Evolutionary conservation across 2,329 filamentous ascomycete genomes (phyloP).

Genomic region (Cordyceps sp.): DNA sequence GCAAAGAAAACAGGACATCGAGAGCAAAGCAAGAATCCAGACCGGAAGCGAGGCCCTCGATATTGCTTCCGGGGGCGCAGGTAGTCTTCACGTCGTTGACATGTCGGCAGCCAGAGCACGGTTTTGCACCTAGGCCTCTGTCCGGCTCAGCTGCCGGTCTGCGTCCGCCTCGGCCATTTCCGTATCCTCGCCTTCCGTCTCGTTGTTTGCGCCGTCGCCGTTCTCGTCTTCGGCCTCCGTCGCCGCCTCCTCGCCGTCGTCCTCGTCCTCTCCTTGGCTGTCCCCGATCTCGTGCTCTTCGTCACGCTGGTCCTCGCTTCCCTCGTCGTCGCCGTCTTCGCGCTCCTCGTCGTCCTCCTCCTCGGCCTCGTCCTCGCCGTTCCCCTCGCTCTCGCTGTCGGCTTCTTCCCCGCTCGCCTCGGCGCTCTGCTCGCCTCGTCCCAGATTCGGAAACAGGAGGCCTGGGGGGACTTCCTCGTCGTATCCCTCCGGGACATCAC

Average conservation of each 20-base stretch:
- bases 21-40: no score
- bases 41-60: no score
- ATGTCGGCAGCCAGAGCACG: no score
- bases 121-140: no score
- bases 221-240: constrained; percentile 3
- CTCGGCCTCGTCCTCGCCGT: constrained; percentile 8
- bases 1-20: no score
- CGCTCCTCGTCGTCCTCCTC: constrained; percentile 7
- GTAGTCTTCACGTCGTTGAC: no score
- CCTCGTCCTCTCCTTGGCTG: constrained; percentile 4
- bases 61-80: no score
- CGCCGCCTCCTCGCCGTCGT: constrained; percentile 3
- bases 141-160: no score
- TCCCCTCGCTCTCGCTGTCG: constrained; percentile 18
- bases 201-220: constrained; percentile 1
- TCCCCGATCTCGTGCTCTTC: constrained; percentile 3
- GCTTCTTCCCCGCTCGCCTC: constrained; percentile 18
- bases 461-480: constrained; percentile 38
- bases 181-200: neutral
- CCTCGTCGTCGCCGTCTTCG: constrained; percentile 3
- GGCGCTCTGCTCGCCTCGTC: constrained; percentile 10
- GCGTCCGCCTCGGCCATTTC: constrained; percentile 1
- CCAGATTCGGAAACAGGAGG: constrained; percentile 34
- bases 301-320: constrained; percentile 3
- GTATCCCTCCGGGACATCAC: constrained; percentile 42